A percentile compares a stretch with the other conserved stretches of the same genome.
phyloP scores from a whole-genome alignment of 768 basidiomycete species.

The Suillus occidentalis region DNA sequence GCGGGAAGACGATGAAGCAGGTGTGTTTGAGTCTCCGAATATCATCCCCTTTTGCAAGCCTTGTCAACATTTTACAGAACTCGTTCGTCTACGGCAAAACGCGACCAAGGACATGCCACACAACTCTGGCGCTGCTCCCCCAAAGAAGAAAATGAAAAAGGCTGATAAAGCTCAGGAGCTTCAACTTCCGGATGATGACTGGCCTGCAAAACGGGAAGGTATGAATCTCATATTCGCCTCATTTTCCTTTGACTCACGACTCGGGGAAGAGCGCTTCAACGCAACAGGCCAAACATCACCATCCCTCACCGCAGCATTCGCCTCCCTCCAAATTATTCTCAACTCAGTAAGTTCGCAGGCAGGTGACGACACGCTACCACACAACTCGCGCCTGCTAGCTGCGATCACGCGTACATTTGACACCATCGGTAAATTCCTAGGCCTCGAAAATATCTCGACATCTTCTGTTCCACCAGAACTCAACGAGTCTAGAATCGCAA shows the following conservation, averaged over 20 bases:
- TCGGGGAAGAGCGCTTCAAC: slow-evolving; percentile 22
- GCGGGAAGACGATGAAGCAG: slow-evolving; percentile 23
- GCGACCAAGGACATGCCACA: slow-evolving; percentile 12
- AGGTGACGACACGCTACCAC: not conserved
- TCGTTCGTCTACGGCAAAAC: slow-evolving; percentile 18
- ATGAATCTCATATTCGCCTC: not conserved
- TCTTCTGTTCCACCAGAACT: slow-evolving; percentile 11
- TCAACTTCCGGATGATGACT: slow-evolving; percentile 10
- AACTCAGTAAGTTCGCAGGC: slow-evolving; percentile 1
- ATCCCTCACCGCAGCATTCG: slow-evolving; percentile 23
- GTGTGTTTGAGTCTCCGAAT: slow-evolving; percentile 15
- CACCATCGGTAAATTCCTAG: not conserved
- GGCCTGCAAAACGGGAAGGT: slow-evolving; percentile 25
- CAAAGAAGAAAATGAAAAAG: slow-evolving; percentile 30
- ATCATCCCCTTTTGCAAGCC: not conserved
- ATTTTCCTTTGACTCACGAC: not conserved
- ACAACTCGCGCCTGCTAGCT: slow-evolving; percentile 17
- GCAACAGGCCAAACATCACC: slow-evolving; percentile 22
- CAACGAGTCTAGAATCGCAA: slow-evolving; percentile 19
- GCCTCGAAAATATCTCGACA: not conserved
- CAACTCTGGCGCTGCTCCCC: slow-evolving; percentile 19
- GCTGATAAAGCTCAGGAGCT: slow-evolving; percentile 17
- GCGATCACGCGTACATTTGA: slow-evolving; percentile 17
- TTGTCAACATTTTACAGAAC: slow-evolving; percentile 15
- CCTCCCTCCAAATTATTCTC: slow-evolving; percentile 23